A percentile compares a stretch with the other conserved stretches of the same genome.
Evolutionary conservation across 2,329 filamentous ascomycete genomes (phyloP).

Genomic region (Microthyrium microscopicum): DNA sequence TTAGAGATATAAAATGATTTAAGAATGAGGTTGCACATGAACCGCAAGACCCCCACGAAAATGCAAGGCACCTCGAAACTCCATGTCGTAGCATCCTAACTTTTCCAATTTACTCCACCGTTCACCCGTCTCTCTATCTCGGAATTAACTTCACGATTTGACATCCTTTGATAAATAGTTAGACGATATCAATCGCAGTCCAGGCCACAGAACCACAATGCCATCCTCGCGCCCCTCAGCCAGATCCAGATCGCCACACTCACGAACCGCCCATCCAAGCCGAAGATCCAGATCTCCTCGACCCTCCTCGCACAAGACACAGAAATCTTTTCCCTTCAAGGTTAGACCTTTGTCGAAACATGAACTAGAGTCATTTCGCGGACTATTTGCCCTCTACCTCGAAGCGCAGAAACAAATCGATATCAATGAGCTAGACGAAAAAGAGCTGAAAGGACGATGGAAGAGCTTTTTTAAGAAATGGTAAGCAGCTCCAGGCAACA

Average conservation of each 20-base stretch:
- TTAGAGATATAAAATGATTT: too few species aligned
- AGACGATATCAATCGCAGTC: too few species aligned
- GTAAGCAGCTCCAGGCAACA: slow-evolving; percentile 37
- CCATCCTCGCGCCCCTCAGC: slow-evolving; percentile 20
- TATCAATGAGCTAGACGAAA: slow-evolving; percentile 50
- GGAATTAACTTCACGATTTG: too few species aligned
- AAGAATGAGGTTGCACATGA: too few species aligned
- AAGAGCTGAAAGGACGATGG: slow-evolving; percentile 72
- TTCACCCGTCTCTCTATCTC: too few species aligned
- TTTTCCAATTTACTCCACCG: too few species aligned
- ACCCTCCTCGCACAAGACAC: slow-evolving; percentile 16
- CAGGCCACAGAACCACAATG: too few species aligned
- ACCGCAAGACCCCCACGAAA: too few species aligned
- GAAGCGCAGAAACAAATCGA: slow-evolving; percentile 70
- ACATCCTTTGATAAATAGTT: too few species aligned
- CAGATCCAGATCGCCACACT: slow-evolving; percentile 9
- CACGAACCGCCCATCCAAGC: slow-evolving; percentile 11
- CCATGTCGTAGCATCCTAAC: too few species aligned
- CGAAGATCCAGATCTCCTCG: slow-evolving; percentile 18
- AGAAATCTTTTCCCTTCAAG: slow-evolving; percentile 40
- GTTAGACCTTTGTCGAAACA: slow-evolving; percentile 50
- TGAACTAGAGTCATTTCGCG: slow-evolving; percentile 48
- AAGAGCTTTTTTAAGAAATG: slow-evolving; percentile 86
- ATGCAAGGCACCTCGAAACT: too few species aligned
- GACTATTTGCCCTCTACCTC: slow-evolving; percentile 69